Evolutionary conservation across 2,329 filamentous ascomycete genomes (phyloP).

Genomic region (Fusarium penzigii): DNA sequence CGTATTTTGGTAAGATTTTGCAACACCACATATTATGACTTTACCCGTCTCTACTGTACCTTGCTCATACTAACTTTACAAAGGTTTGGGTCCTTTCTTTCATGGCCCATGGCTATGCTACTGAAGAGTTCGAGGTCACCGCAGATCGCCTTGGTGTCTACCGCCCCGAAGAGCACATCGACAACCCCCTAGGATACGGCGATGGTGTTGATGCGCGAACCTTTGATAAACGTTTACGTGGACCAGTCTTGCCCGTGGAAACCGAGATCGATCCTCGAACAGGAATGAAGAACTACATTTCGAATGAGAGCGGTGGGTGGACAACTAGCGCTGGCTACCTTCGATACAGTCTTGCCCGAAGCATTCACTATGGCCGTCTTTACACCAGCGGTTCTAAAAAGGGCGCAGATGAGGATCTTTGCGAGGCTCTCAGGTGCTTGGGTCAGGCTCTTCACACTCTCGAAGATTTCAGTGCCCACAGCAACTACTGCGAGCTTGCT

Average conservation of each 20-base stretch:
- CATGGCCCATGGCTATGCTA: conserved; percentile 82
- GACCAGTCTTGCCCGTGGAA: conserved; percentile 71
- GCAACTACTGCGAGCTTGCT: conserved; percentile 79
- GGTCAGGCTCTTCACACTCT: conserved; percentile 77
- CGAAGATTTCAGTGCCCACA: conserved; percentile 79
- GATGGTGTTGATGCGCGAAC: conserved; percentile 83
- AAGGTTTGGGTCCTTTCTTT: conserved; percentile 79
- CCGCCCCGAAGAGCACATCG: conserved; percentile 72
- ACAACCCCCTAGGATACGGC: conserved; percentile 83
- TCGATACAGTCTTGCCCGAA: conserved; percentile 70
- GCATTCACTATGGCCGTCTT: conserved; percentile 75
- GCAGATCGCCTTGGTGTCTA: conserved; percentile 79
- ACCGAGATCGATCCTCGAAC: conserved; percentile 73
- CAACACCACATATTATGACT: background rate
- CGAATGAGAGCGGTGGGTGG: conserved; percentile 85
- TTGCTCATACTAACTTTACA: background rate
- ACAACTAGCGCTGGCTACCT: conserved; percentile 88
- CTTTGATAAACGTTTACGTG: conserved; percentile 78
- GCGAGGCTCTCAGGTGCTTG: conserved; percentile 74
- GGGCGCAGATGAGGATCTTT: conserved; percentile 76
- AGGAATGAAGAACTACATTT: conserved; percentile 99
- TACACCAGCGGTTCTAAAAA: conserved; percentile 67
- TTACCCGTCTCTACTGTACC: background rate
- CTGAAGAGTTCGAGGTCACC: conserved; percentile 81
- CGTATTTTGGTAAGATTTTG: conserved; percentile 59